A percentile compares a stretch with the other conserved stretches of the same genome.
phyloP scores from a whole-genome alignment of 768 basidiomycete species.

The Russula lepida region DNA sequence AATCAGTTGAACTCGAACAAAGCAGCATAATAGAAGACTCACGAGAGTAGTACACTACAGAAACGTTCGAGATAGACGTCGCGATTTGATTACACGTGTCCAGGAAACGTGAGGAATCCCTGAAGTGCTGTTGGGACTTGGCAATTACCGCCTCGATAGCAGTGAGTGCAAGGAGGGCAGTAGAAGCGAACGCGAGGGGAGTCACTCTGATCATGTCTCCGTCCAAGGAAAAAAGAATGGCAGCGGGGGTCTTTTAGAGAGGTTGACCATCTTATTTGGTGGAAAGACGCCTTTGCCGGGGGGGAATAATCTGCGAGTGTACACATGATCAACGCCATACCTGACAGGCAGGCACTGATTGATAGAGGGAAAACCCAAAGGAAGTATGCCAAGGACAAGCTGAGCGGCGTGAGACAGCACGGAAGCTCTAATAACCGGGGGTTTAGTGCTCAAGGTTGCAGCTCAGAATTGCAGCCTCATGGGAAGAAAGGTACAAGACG shows the following conservation, averaged over 20 bases:
- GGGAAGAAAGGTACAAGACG: not conserved
- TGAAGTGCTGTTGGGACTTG: not conserved
- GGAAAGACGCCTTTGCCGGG: not conserved
- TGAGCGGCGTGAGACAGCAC: not conserved
- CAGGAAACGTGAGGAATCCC: not conserved
- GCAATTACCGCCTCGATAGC: not conserved
- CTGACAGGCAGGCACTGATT: not conserved
- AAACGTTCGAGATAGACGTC: not conserved
- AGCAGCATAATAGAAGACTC: not conserved
- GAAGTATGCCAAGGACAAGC: not conserved
- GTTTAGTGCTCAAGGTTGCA: not conserved
- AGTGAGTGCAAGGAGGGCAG: not conserved
- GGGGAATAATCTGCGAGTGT: not conserved
- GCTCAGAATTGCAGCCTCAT: not conserved
- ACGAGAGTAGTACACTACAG: conserved; percentile 8
- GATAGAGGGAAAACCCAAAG: not conserved
- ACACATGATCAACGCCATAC: not conserved
- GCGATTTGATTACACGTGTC: conserved; percentile 1
- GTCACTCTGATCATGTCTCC: not conserved
- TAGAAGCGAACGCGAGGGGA: not conserved
- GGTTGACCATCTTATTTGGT: not conserved
- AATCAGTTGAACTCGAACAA: not conserved
- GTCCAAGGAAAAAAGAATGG: not conserved
- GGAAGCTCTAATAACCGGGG: not conserved
- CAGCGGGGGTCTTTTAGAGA: not conserved